Percentiles rank a stretch among this genome's conserved stretches.
phyloP scores from a whole-genome alignment of 2,329 filamentous ascomycete genomes.

The Cladophialophora psammophila region DNA sequence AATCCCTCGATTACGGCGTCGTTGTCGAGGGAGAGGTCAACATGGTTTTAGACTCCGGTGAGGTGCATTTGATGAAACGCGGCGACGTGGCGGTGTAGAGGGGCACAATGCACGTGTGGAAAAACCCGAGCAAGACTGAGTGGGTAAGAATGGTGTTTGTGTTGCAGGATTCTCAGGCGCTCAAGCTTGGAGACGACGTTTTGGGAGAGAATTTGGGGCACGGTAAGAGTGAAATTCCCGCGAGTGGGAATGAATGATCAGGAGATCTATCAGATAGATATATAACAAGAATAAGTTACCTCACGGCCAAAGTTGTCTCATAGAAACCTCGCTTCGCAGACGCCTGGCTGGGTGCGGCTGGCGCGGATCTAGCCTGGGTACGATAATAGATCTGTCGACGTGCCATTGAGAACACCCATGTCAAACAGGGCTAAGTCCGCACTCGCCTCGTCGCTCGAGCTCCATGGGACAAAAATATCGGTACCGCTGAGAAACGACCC shows the following conservation, averaged over 20 bases:
- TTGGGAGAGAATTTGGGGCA: slow-evolving; percentile 3
- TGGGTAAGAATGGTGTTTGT: slow-evolving; percentile 33
- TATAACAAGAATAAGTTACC: too few relatives aligned
- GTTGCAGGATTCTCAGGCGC: slow-evolving; percentile 25
- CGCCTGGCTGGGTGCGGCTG: too few relatives aligned
- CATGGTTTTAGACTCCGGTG: slow-evolving; percentile 60
- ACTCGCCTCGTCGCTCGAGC: too few relatives aligned
- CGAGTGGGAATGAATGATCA: neutral
- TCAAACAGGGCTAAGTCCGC: too few relatives aligned
- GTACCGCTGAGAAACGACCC: too few relatives aligned
- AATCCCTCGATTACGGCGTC: slow-evolving; percentile 62
- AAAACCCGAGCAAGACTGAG: slow-evolving; percentile 41
- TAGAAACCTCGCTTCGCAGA: too few relatives aligned
- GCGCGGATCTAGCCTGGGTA: too few relatives aligned
- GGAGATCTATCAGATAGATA: slow-evolving; percentile 1
- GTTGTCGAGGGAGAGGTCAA: slow-evolving; percentile 62
- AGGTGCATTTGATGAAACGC: slow-evolving; percentile 52
- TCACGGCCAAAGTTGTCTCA: too few relatives aligned
- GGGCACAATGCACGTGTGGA: slow-evolving; percentile 51
- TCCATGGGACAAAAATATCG: too few relatives aligned
- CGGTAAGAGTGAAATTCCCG: neutral
- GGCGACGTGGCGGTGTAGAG: slow-evolving; percentile 65
- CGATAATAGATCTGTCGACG: too few relatives aligned
- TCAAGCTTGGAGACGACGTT: slow-evolving; percentile 14
- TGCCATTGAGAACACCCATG: too few relatives aligned